Evolutionary conservation across 2,329 filamentous ascomycete species (phyloP).

Genomic region (Atkinsonella hypoxylon): DNA sequence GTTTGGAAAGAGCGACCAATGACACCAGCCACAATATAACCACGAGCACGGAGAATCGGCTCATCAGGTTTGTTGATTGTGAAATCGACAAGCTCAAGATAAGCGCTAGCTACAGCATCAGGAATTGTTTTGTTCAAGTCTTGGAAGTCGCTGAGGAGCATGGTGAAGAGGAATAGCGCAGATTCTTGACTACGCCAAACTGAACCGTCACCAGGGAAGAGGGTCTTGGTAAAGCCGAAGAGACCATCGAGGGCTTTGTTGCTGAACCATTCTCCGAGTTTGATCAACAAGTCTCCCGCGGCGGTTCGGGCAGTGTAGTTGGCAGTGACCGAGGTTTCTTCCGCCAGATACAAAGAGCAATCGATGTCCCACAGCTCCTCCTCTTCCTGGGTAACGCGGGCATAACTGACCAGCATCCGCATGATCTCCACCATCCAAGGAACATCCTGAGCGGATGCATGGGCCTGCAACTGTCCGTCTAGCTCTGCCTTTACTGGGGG

Average conservation of each 20-base stretch:
- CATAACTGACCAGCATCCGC: conserved; percentile 72
- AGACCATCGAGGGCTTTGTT: conserved; percentile 66
- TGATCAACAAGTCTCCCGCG: conserved; percentile 83
- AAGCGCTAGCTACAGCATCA: conserved; percentile 56
- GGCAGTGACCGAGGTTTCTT: conserved; percentile 86
- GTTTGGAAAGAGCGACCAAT: conserved; percentile 58
- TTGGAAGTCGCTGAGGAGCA: conserved; percentile 70
- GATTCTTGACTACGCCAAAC: conserved; percentile 61
- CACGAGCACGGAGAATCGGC: conserved; percentile 71
- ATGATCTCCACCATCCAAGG: conserved; percentile 83
- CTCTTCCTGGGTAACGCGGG: conserved; percentile 84
- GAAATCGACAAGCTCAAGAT: conserved; percentile 69
- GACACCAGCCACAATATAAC: conserved; percentile 74
- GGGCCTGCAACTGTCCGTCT: conserved; percentile 59
- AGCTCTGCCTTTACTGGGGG: conserved; percentile 81
- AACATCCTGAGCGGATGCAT: conserved; percentile 47
- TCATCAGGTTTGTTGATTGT: conserved; percentile 58
- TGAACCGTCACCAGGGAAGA: conserved; percentile 48
- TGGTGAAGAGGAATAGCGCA: conserved; percentile 73
- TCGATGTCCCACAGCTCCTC: conserved; percentile 95
- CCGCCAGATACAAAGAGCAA: conserved; percentile 86
- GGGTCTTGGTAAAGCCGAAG: conserved; percentile 59
- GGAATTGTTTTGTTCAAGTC: conserved; percentile 65
- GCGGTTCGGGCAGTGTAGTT: conserved; percentile 94
- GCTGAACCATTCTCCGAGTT: conserved; percentile 81